A percentile compares a stretch with the other conserved stretches of the same genome.
Conservation (phyloP, 2,329 filamentous ascomycete species). For the Calonectria montana region DNA sequence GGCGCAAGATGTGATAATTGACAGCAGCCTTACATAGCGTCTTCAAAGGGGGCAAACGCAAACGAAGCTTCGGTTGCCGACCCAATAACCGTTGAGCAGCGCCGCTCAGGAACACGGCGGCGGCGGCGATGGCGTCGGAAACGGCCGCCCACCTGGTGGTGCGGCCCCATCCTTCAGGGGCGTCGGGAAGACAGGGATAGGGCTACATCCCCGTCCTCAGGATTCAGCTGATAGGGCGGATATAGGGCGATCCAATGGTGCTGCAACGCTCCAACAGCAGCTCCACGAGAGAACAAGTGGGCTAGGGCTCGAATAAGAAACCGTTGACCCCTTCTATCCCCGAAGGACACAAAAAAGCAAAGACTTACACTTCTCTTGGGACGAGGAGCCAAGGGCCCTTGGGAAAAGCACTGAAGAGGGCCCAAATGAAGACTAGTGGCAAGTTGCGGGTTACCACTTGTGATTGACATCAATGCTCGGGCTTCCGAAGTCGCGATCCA, state of each 20-base stretch:
- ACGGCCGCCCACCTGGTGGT: neutral
- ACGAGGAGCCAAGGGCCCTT: neutral
- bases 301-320: constrained; percentile 7
- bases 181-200: neutral
- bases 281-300: constrained; percentile 4
- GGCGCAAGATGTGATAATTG: neutral
- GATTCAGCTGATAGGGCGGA: neutral
- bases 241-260: neutral
- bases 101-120: neutral
- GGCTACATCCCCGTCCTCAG: neutral
- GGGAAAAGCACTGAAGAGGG: neutral
- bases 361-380: constrained; percentile 10
- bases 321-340: constrained; percentile 1
- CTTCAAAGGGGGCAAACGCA: neutral
- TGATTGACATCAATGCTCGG: neutral
- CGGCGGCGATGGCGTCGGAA: neutral
- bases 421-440: neutral
- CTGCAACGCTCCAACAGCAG: neutral
- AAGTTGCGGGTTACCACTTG: neutral
- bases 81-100: neutral
- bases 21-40: neutral
- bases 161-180: neutral
- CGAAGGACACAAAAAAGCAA: neutral
- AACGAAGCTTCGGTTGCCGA: neutral
- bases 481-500: neutral